Evolutionary conservation across 768 basidiomycete genomes (phyloP), one percentile per base, ranked within the genome.

Genomic region (Tephrocybe sp.): DNA sequence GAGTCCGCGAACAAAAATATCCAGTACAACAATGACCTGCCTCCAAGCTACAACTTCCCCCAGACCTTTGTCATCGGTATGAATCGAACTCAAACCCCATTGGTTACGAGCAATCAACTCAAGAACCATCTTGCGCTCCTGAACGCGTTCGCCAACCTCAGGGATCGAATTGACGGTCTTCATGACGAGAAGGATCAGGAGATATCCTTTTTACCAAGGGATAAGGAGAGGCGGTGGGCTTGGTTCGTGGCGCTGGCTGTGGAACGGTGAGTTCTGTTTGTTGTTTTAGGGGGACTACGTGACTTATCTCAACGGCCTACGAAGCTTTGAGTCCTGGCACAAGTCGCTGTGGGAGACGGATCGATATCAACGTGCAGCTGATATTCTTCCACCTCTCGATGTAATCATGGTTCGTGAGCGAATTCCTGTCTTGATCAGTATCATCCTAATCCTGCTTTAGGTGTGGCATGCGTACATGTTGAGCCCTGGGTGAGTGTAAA

Each of bases 241-340:
- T 69, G 68, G 67, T 70, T 73, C 54, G 69, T 73, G 2, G 64
- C 61, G 2, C 49, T 69, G 45, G 66, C 70, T n/a, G 72, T 69
- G 5, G 70, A 73, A 52, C 56, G 69, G 70, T 71, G 31, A 14
- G 60, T 50, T 34, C 13, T 42, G 11, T 45, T 4, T 66, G 44
- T 42, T 49, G 1, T 70, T 65, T 66, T 62, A 60, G 38, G 54
- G 41, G n/a, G 39, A 45, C 1, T 46, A 63, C 32, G 23, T 26
- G 23, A 17, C 53, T 14, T 33, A 48, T 3, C 12, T 19, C 8
- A 26, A 14, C 26, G 7, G 14, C 34, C n/a, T 12, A 31, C 9
- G 4, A 22, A 54, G 53, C 10, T 54, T 54, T 36, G 17, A 35
- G 10, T 5, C 20, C 16, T 54, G 53, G 53, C 49, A 48, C 19